These are phyloP conservation scores for Amborella trichopoda DNA, from an alignment of 164 flowering plant species.

Conservation along the genomic window DNA sequence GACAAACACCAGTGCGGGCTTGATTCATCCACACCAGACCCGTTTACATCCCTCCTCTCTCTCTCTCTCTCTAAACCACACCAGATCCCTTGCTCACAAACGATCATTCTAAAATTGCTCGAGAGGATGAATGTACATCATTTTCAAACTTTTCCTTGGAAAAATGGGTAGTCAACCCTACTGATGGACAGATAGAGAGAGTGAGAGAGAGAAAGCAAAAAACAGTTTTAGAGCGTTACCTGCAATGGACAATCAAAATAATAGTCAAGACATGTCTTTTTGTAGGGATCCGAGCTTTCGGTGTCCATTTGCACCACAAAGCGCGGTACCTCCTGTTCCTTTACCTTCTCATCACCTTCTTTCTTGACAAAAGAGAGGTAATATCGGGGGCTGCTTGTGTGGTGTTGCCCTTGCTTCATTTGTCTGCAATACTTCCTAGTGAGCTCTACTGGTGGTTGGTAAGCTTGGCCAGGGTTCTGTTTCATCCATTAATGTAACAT, in stretches of 20 bases:
- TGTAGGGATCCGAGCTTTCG: constrained; percentile 41
- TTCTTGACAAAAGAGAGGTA: constrained; percentile 29
- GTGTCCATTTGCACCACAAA: constrained; percentile 74
- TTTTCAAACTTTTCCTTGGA: not conserved
- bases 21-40: too few species aligned
- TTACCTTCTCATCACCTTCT: constrained; percentile 22
- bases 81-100: too few species aligned
- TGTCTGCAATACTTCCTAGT: constrained; percentile 41
- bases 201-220: not conserved
- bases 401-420: constrained; percentile 35
- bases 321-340: constrained; percentile 16
- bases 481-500: too few species aligned
- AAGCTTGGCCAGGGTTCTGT: constrained; percentile 42
- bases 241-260: constrained; percentile 45
- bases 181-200: not conserved
- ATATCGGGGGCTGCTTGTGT: constrained; percentile 34
- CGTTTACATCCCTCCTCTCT: too few species aligned
- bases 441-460: constrained; percentile 43
- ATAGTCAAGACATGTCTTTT: constrained; percentile 55
- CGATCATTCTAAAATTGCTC: too few species aligned
- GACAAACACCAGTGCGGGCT: too few species aligned
- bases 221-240: constrained; percentile 19
- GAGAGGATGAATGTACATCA: too few species aligned
- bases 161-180: not conserved
- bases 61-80: too few species aligned